phyloP scores from a whole-genome alignment of 73 alveolate species.

The Paramecium pentaurelia region DNA sequence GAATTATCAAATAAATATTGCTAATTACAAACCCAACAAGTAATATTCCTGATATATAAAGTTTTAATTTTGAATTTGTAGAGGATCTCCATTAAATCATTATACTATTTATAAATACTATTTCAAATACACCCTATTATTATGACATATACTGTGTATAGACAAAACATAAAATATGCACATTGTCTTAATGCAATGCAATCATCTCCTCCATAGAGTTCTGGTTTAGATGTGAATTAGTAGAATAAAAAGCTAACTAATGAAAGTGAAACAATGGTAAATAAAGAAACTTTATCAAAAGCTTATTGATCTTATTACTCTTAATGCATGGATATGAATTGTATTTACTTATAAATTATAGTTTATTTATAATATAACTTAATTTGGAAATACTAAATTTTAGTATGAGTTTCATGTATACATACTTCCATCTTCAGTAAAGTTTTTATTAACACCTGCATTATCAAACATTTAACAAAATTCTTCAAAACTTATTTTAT shows the following conservation, averaged over 20 bases:
- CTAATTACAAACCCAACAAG: neutral
- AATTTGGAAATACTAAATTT: neutral
- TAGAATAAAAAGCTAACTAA: neutral
- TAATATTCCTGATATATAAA: neutral
- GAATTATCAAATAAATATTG: neutral
- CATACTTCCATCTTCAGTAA: constrained; percentile 53
- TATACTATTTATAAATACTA: neutral
- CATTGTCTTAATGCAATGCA: neutral
- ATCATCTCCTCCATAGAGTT: neutral
- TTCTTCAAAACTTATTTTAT: constrained; percentile 61
- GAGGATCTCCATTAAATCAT: neutral
- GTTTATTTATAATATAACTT: neutral
- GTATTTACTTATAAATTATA: neutral
- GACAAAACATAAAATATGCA: neutral
- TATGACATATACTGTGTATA: neutral
- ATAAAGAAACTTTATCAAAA: neutral
- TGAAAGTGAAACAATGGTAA: neutral
- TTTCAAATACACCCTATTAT: neutral
- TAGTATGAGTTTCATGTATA: neutral
- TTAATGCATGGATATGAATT: neutral
- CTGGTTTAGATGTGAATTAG: neutral
- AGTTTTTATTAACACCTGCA: constrained; percentile 60
- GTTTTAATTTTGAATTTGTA: neutral
- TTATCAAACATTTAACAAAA: constrained; percentile 22
- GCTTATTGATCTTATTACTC: neutral